A percentile compares a stretch with the other conserved stretches of the same genome.
phyloP scores from a whole-genome alignment of 148 eudicot genomes.

The Polygonum aviculare region DNA sequence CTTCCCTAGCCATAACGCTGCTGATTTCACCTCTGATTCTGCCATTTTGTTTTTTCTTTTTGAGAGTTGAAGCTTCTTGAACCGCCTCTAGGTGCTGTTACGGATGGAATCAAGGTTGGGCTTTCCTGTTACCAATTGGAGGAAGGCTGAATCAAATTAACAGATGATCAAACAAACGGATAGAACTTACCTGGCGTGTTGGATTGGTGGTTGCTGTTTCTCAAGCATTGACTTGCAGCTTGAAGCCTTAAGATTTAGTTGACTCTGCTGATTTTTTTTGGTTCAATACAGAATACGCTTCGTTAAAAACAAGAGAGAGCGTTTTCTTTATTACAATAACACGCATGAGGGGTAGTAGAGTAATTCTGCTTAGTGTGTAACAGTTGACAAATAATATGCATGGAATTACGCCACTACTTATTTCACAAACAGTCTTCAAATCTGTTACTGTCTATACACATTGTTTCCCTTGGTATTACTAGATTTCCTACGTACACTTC shows the following conservation, averaged over 20 bases:
- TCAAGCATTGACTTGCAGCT: background rate
- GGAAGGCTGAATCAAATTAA: background rate
- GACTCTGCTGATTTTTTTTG: too few species aligned
- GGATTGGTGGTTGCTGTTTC: background rate
- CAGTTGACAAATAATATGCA: too few species aligned
- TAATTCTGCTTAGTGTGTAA: too few species aligned
- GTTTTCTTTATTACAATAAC: too few species aligned
- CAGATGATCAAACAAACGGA: background rate
- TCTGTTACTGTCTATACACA: background rate
- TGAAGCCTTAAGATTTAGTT: too few species aligned
- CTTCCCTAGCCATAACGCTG: slow-evolving; percentile 1
- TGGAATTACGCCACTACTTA: too few species aligned
- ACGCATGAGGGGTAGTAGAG: too few species aligned
- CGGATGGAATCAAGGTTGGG: background rate
- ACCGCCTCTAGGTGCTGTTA: background rate
- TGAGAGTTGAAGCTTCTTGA: background rate
- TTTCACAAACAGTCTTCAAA: too few species aligned
- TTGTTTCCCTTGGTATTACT: background rate
- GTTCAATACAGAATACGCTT: too few species aligned
- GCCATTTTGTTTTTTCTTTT: background rate
- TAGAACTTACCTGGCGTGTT: background rate
- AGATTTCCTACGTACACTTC: background rate
- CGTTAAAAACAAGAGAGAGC: too few species aligned
- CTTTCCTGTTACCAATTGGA: background rate
- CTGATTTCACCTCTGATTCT: slow-evolving; percentile 3